Percentiles rank a stretch among this genome's conserved stretches.
Evolutionary conservation across 2,329 filamentous ascomycete species (phyloP).

Genomic region (Alternaria sp.): DNA sequence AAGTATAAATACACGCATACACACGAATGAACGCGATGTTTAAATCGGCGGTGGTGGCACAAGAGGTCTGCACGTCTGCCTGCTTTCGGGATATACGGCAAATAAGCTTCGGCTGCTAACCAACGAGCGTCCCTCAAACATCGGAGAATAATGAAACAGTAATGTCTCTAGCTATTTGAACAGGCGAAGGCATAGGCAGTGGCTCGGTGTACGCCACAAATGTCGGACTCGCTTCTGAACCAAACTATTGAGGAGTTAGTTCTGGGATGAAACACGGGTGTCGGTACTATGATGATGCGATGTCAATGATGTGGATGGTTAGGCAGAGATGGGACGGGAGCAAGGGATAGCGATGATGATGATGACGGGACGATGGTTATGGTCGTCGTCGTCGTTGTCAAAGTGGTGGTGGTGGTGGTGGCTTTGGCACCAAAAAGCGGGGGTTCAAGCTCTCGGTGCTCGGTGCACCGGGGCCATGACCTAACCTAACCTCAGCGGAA

Average conservation of each 20-base stretch:
- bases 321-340: neutral
- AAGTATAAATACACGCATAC: neutral
- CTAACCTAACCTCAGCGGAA: neutral
- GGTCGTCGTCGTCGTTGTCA: neutral
- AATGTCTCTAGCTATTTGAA: neutral
- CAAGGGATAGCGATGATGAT: neutral
- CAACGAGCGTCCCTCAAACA: conserved; percentile 3
- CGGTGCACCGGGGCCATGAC: no score
- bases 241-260: neutral
- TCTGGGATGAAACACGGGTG: neutral
- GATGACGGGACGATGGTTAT: neutral
- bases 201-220: neutral
- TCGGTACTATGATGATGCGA: neutral
- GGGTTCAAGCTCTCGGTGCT: no score
- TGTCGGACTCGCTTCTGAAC: neutral
- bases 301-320: neutral
- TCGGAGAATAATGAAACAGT: conserved; percentile 18
- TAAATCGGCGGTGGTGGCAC: neutral
- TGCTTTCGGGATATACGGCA: neutral
- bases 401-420: neutral
- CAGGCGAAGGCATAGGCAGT: neutral
- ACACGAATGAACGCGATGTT: neutral
- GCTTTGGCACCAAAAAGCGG: neutral
- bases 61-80: neutral
- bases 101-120: neutral